These are phyloP conservation scores for Eimeria brunetti DNA, from an alignment of 169 alveolate genomes.

Conservation along the genomic window DNA sequence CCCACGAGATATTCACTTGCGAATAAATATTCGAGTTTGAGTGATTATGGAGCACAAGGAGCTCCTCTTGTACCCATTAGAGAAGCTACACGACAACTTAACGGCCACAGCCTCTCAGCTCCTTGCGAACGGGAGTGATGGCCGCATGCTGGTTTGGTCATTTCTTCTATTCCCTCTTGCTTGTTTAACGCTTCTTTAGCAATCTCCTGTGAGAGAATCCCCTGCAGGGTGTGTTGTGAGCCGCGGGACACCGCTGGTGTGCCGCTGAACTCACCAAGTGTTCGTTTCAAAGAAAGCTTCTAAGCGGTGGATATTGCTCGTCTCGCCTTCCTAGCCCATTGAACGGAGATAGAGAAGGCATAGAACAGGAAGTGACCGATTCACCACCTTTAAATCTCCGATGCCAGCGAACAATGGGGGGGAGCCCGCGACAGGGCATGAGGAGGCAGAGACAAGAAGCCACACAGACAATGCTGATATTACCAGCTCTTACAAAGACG, in stretches of 20 bases:
- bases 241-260: neutral
- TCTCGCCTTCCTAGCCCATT: neutral
- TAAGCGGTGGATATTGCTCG: neutral
- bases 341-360: neutral
- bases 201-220: neutral
- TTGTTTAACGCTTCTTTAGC: neutral
- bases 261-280: neutral
- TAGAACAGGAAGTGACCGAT: neutral
- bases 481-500: neutral
- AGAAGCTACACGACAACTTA: neutral
- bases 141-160: neutral
- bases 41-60: neutral
- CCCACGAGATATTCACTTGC: neutral
- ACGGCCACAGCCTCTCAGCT: constrained; percentile 32
- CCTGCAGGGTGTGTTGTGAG: neutral
- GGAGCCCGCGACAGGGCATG: constrained; percentile 16
- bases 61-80: neutral
- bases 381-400: neutral
- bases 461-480: neutral
- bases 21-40: neutral
- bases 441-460: constrained; percentile 1
- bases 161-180: neutral
- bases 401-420: constrained; percentile 14
- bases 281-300: neutral
- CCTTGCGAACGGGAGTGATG: neutral